Base-by-base conservation (phyloP, 768 basidiomycete genomes). In the Lepiota subincarnata region DNA sequence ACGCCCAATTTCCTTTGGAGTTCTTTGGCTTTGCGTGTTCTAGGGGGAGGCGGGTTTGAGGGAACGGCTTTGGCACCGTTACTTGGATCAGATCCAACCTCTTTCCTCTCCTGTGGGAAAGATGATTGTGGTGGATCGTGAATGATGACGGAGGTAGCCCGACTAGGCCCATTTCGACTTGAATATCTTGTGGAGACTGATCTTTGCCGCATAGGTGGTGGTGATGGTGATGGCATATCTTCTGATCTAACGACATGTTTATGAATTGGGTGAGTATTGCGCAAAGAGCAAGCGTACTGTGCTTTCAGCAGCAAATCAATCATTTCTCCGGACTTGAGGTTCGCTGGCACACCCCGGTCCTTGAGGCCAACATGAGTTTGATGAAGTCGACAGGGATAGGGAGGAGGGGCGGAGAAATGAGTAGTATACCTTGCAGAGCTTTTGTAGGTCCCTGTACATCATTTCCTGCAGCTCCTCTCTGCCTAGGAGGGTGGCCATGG, bases 321-420 rank as follows among this genome's bases (percentile, higher is more conserved):
- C 57, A 92, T 72, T 43, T 81, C 83, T 62, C 89, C 87, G 19
- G 86, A 81, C 73, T 88, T 91, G 63, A 90, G 78, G 68, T 91
- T 91, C 41, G 89, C 89, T 68, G 80, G 87, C 56, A 92, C 81
- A 54, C 88, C 87, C 63, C 85, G 82, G 60, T 89, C 86, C 88
- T 92, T 49, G 44, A 20, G 56, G 38, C 38, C 45, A 45, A 61
- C 43, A 59, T 62, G 50, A 61, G 56, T 51, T 50, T 31, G 20
- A 51, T 38, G 38, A 16, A 3, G 26, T 4, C 45, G 14, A 40
- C 39, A 39, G 37, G 11, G 16, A 54, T 44, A 36, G 19, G 31
- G 39, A 41, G 11, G 5, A 24, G 24, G 24, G 24, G 24, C 24
- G 5, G 24, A 24, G 5, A 5, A 24, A n/a, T n/a, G n/a, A 24